These are phyloP conservation scores for Tylopilus rubrobrunneus DNA, from an alignment of 768 basidiomycete genomes.

Conservation along the genomic window DNA sequence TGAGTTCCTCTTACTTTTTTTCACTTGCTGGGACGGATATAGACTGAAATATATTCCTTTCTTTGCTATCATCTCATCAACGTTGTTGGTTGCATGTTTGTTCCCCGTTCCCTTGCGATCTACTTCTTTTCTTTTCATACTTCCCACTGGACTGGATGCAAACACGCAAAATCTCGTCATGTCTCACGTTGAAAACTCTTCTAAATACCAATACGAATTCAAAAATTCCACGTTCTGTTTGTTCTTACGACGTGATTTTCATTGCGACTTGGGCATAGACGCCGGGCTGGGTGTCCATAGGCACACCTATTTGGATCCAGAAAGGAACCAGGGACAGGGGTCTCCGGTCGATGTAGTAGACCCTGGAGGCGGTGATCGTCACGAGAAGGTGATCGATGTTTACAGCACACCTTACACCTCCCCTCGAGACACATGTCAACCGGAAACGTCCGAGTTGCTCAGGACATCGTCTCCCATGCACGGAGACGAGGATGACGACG, in stretches of 20 bases:
- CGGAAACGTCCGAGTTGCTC: slow-evolving; percentile 4
- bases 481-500: slow-evolving; percentile 32
- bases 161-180: slow-evolving; percentile 9
- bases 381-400: slow-evolving; percentile 12
- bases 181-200: slow-evolving; percentile 1
- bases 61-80: slow-evolving; percentile 38
- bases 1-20: slow-evolving; percentile 50
- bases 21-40: slow-evolving; percentile 43
- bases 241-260: slow-evolving; percentile 10
- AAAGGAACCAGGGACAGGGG: neutral
- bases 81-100: slow-evolving; percentile 8
- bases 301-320: neutral
- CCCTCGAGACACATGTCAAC: slow-evolving; percentile 12
- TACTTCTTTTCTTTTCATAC: neutral
- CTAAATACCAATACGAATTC: slow-evolving; percentile 14
- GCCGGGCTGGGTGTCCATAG: neutral
- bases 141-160: neutral
- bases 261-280: slow-evolving; percentile 7
- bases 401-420: slow-evolving; percentile 25
- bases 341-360: neutral
- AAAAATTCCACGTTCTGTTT: slow-evolving; percentile 6
- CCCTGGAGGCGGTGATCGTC: slow-evolving; percentile 1
- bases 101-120: slow-evolving; percentile 2
- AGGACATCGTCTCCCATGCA: slow-evolving; percentile 9
- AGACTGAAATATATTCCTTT: slow-evolving; percentile 77